Base-by-base conservation (phyloP, 192 early-diverging fungal genomes). In the Linderina pennispora region DNA sequence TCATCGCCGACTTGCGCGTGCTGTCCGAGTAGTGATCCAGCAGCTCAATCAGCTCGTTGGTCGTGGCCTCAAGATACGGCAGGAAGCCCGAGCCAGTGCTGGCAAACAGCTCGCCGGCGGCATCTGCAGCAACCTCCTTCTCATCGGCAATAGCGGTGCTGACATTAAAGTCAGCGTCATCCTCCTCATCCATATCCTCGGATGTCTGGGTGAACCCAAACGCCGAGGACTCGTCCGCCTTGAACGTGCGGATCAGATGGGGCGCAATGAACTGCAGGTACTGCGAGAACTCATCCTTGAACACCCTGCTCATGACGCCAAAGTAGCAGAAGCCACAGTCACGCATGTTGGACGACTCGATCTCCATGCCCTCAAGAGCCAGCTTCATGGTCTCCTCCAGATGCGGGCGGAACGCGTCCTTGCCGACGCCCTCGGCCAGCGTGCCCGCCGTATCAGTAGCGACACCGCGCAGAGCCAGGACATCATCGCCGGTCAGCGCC, bases 121-220 rank as follows among this genome's bases (percentile, higher is more conserved):
- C 86, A 48, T 93, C 90, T 23, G 84, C 87, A 20, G 92, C 90
- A 38, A 88, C 80, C 59, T 95, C 92, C 73, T 95, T 95, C 56
- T 95, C 92, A 33, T 92, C 88, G 3, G 91, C 87, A 60, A 95
- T 76, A 16, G 84, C 90, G 21, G 86, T 85, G 50, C 77, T 84
- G 39, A 88, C 72, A 18, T 73, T 77, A 42, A 82, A 70, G n/a
- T 62, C 64, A n/a, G 58, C 53, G 15, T 82, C 76, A 16, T 78
- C 81, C 21, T 81, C 76, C 3, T 80, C 78, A 23, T 82, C 78
- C 23, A 73, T 80, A 6, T 76, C 76, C 13, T 56, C 53, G 17
- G 48, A 41, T 23, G 25, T 45, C 5, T 19, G 19, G 15, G 37
- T 45, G 1, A 53, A 53, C 10, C 54, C 75, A 43, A 67, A 51